phyloP scores from a whole-genome alignment of 768 basidiomycete genomes.

The Imleria badia region DNA sequence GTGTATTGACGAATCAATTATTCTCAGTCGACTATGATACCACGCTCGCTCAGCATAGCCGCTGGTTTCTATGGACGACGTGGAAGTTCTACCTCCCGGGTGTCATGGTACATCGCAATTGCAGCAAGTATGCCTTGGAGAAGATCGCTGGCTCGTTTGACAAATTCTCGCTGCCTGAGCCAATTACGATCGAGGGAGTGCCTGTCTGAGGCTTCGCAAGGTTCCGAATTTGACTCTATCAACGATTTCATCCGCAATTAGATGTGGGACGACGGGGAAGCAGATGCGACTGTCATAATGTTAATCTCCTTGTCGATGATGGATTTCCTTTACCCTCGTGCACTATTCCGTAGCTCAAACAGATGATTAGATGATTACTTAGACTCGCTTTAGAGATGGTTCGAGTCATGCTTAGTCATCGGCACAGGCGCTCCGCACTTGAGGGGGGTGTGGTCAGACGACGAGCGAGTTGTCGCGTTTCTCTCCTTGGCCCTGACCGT shows the following conservation, averaged over 20 bases:
- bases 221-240: not conserved
- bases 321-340: not conserved
- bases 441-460: not conserved
- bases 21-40: conserved; percentile 64
- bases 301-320: too few species aligned
- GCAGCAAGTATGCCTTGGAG: conserved; percentile 41
- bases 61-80: conserved; percentile 75
- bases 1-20: not conserved
- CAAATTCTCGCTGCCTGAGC: conserved; percentile 27
- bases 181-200: conserved; percentile 17
- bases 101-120: conserved; percentile 28
- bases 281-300: not conserved
- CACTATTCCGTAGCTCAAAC: not conserved
- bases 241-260: not conserved
- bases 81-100: conserved; percentile 57
- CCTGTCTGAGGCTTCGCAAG: conserved; percentile 9
- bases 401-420: conserved; percentile 25
- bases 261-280: conserved; percentile 1
- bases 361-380: not conserved
- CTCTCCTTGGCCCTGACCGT: conserved; percentile 5
- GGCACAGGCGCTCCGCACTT: not conserved
- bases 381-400: too few species aligned
- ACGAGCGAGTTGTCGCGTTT: not conserved
- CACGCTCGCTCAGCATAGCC: conserved; percentile 58
- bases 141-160: conserved; percentile 56